Conservation (phyloP, 805 yeast genomes). For the Brettanomyces custersianus region DNA sequence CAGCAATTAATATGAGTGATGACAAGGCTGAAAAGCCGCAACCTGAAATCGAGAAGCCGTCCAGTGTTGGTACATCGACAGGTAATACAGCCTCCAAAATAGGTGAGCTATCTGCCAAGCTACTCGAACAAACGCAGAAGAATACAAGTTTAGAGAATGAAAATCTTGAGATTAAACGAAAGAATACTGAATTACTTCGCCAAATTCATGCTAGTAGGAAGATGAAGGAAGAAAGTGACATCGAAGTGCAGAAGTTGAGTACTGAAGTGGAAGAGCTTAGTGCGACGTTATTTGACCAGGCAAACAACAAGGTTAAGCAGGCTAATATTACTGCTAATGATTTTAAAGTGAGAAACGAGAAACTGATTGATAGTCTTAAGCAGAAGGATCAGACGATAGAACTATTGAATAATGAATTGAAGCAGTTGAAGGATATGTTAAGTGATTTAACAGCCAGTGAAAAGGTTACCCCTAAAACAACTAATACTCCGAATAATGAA, state of each 20-base stretch:
- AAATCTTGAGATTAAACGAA: conserved; percentile 16
- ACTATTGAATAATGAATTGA: conserved; percentile 57
- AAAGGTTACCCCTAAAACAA: not conserved
- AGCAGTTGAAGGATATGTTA: conserved; percentile 52
- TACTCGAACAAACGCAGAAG: conserved; percentile 20
- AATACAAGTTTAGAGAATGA: conserved; percentile 19
- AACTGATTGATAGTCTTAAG: conserved; percentile 40
- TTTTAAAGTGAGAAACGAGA: conserved; percentile 48
- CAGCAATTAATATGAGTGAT: too few species aligned
- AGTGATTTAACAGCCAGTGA: conserved; percentile 23
- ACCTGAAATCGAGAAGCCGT: too few species aligned
- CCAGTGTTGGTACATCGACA: too few species aligned
- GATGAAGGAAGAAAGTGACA: conserved; percentile 41
- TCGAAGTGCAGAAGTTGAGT: conserved; percentile 50
- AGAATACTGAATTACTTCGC: conserved; percentile 22
- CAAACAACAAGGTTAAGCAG: conserved; percentile 74
- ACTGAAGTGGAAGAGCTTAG: conserved; percentile 75
- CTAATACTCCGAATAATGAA: not conserved
- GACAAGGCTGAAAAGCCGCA: too few species aligned
- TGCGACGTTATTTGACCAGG: conserved; percentile 72
- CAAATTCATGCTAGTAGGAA: conserved; percentile 23
- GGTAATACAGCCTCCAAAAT: too few species aligned
- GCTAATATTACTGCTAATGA: conserved; percentile 64
- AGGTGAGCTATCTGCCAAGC: conserved; percentile 17
- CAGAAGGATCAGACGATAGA: conserved; percentile 67